Conservation (phyloP, 1,284 basidiomycete genomes). For the Naganishia cerealis region DNA sequence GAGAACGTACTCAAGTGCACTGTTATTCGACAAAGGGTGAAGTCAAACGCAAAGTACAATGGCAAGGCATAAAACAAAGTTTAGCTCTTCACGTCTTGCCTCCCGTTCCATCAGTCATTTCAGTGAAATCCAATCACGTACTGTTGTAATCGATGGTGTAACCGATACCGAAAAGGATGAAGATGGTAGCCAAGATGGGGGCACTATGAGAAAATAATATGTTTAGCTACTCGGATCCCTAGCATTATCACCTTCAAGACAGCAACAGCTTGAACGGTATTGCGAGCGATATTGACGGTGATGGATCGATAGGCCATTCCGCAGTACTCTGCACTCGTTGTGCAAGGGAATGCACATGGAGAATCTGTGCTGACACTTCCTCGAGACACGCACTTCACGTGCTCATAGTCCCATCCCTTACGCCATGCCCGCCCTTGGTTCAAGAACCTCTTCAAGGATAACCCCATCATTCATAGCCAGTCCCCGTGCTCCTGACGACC, state of each 20-base stretch:
- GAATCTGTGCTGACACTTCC: too few species aligned
- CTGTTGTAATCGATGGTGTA: constrained; percentile 61
- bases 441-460: too few species aligned
- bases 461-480: too few species aligned
- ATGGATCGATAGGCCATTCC: too few species aligned
- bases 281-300: too few species aligned
- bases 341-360: too few species aligned
- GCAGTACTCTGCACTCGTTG: too few species aligned
- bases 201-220: constrained; percentile 41
- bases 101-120: not conserved
- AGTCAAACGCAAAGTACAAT: constrained; percentile 12
- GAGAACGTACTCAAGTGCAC: constrained; percentile 40
- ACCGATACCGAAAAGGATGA: constrained; percentile 74
- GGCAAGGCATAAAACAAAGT: not conserved
- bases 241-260: too few species aligned
- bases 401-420: too few species aligned
- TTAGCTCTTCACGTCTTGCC: not conserved
- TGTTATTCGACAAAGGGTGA: constrained; percentile 7
- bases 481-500: not conserved
- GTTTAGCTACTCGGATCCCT: not conserved
- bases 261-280: too few species aligned
- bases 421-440: too few species aligned
- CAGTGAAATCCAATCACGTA: constrained; percentile 3
- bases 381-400: too few species aligned
- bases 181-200: constrained; percentile 71